Evolutionary conservation across 2,329 filamentous ascomycete species (phyloP), one percentile per base, ranked within the genome.

Genomic region (Ophiostoma montium): DNA sequence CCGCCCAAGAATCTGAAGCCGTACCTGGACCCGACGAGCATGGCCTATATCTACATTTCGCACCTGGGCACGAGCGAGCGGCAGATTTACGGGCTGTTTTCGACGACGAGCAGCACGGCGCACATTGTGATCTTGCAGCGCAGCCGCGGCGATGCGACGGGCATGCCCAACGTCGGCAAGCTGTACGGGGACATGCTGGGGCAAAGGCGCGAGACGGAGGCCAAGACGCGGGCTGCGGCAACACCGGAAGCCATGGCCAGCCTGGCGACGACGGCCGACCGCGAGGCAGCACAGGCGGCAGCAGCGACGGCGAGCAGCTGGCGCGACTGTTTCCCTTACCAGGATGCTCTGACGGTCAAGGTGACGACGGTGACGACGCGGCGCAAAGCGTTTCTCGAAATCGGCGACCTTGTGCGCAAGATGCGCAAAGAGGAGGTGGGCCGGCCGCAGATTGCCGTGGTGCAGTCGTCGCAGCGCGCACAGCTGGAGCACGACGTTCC

Each of bases 71-170:
- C 88, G 12, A 88, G 89, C 3, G 90, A 98, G 51, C 78, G 87
- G 33, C 89, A 98, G 60, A 82, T 98, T 47, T 96, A 95, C 62
- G 89, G 87, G 1, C 64, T 98, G 5, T 95, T 98, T 64, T 96
- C 90, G 0, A 90, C 87, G 0, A 78, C 78, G 0, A 82, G 76
- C 54, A 75, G 80, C 12, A 80, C 92, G 58, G 92, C 89, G 0
- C 79, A 95, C 58, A 78, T 99, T 46, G 74, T 96, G 46, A 83
- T 95, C n/a, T 73, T 95, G 35, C 89, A 92, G 61, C 84, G 82
- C 59, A 80, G 76, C 42, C 82, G 82, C 56, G 89, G 95, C 57
- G 75, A 78, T 6, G 73, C 69, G 1, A 84, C 94, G 58, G 86
- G 89, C 30, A 72, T 98, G 56, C 92, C 92, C 0, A 98, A 96